Evolutionary conservation across 176 grass and related monocot genomes (phyloP).

Genomic region (Hordeum vulgare): MorexV3_pseudomolecules_assembly NC_058520.1:22640502-22641001

Average conservation of each 20-base stretch:
- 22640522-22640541: neutral
- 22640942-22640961: neutral
- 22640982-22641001: neutral
- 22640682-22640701: neutral
- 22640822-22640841: neutral
- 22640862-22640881: neutral
- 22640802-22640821: neutral
- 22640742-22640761: neutral
- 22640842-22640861: neutral
- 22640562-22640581: neutral
- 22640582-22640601: neutral
- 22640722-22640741: neutral
- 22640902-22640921: neutral
- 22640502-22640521: neutral
- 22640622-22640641: neutral
- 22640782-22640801: neutral
- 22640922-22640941: neutral
- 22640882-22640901: neutral
- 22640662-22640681: neutral
- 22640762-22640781: neutral
- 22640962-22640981: neutral
- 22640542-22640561: neutral
- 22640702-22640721: neutral
- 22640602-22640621: neutral
- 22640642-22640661: neutral